A percentile compares a stretch with the other conserved stretches of the same genome.
Conservation (phyloP, 2,329 filamentous ascomycete genomes). For the Phaeosphaeriaceae sp. region DNA sequence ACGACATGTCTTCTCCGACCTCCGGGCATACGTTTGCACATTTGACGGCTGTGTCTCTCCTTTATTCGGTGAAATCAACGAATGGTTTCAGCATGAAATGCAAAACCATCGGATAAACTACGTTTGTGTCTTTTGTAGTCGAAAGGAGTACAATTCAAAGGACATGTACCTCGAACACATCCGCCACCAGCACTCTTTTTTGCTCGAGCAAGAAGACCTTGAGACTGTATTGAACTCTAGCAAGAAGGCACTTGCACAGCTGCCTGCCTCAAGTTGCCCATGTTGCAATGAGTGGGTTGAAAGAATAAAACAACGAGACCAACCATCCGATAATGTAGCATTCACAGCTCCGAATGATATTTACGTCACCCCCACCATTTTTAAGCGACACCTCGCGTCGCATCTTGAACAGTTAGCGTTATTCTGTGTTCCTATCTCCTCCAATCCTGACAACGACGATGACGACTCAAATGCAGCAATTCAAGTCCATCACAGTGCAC, state of each 20-base stretch:
- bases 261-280: constrained; percentile 20
- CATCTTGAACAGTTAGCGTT: constrained; percentile 27
- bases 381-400: constrained; percentile 24
- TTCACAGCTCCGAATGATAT: constrained; percentile 1
- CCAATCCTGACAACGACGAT: constrained; percentile 1
- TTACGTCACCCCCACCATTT: constrained; percentile 11
- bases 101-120: constrained; percentile 18
- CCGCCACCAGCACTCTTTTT: constrained; percentile 6
- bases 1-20: constrained; percentile 23
- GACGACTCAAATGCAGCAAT: constrained; percentile 15
- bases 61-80: constrained; percentile 18
- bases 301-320: neutral
- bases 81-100: constrained; percentile 29
- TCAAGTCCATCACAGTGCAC: constrained; percentile 8
- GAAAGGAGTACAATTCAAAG: constrained; percentile 1
- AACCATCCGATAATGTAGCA: neutral
- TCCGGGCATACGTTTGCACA: constrained; percentile 24
- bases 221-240: constrained; percentile 5
- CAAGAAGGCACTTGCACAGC: constrained; percentile 14
- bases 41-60: constrained; percentile 15
- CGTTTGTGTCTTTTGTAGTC: constrained; percentile 14
- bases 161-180: constrained; percentile 15
- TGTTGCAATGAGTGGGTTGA: constrained; percentile 19
- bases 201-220: constrained; percentile 7
- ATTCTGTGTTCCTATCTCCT: constrained; percentile 12